A percentile compares a stretch with the other conserved stretches of the same genome.
These are phyloP conservation scores for Juncus effusus DNA, from an alignment of 176 grass and related monocot species.

Conservation along the genomic window DNA sequence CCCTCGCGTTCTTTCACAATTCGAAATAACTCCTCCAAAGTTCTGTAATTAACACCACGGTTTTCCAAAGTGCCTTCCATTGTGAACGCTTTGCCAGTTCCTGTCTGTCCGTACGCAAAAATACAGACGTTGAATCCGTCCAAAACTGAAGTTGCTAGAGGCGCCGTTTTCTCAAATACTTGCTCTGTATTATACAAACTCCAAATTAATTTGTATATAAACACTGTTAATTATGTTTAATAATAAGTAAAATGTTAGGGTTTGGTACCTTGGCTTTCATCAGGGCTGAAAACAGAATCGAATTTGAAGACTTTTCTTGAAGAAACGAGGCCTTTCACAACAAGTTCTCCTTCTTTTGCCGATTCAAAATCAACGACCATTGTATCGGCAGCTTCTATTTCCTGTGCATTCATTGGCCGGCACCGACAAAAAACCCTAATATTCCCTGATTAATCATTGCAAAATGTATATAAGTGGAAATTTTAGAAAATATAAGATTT, in stretches of 20 bases:
- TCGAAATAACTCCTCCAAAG: constrained; percentile 74
- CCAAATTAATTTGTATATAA: not conserved
- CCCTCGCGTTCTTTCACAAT: constrained; percentile 73
- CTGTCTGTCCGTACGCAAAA: constrained; percentile 90
- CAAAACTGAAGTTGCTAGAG: constrained; percentile 82
- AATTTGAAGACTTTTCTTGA: constrained; percentile 85
- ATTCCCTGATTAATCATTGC: constrained; percentile 46
- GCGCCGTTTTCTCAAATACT: constrained; percentile 71
- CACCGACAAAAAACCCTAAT: constrained; percentile 94
- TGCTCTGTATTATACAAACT: constrained; percentile 39
- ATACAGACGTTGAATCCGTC: constrained; percentile 97
- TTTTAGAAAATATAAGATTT: not conserved
- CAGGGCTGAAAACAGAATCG: constrained; percentile 74
- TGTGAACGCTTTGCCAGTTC: constrained; percentile 96
- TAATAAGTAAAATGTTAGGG: not conserved
- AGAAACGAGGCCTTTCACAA: constrained; percentile 83
- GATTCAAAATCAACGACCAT: constrained; percentile 71
- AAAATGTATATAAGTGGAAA: not conserved
- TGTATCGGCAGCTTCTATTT: constrained; percentile 59
- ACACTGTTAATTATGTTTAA: not conserved
- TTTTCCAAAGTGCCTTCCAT: constrained; percentile 84
- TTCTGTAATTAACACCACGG: constrained; percentile 87
- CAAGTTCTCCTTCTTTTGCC: constrained; percentile 80
- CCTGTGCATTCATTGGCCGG: constrained; percentile 76
- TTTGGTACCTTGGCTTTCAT: constrained; percentile 80